Conservation (phyloP, 2,329 filamentous ascomycete genomes). For the Ophiostoma fasciatum region DNA sequence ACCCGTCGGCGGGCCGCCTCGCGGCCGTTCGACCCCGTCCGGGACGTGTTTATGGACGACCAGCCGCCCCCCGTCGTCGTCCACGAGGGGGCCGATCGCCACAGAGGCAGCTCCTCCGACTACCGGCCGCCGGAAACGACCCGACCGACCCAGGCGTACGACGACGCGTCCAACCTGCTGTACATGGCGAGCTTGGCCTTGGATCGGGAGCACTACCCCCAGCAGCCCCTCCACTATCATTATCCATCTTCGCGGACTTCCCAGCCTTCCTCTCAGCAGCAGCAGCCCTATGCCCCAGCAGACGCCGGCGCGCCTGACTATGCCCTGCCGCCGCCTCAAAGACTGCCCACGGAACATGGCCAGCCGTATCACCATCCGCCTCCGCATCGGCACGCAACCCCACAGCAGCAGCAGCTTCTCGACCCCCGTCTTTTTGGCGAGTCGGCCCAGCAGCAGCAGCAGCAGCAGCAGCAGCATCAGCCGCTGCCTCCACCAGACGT, state of each 20-base stretch:
- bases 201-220: slow-evolving; percentile 5
- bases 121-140: not conserved
- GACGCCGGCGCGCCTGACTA: slow-evolving; percentile 1
- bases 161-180: slow-evolving; percentile 6
- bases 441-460: slow-evolving; percentile 2
- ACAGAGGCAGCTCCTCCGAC: not conserved
- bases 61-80: slow-evolving; percentile 14
- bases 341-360: slow-evolving; percentile 6
- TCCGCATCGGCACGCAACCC: not conserved
- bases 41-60: slow-evolving; percentile 24
- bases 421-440: slow-evolving; percentile 13
- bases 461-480: slow-evolving; percentile 2
- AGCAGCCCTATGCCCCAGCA: slow-evolving; percentile 1
- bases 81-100: not conserved
- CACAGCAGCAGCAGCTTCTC: slow-evolving; percentile 4
- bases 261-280: slow-evolving; percentile 1
- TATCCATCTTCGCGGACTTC: slow-evolving; percentile 5
- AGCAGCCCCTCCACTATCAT: too few relatives aligned
- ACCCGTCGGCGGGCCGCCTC: slow-evolving; percentile 14
- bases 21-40: slow-evolving; percentile 29
- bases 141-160: slow-evolving; percentile 8
- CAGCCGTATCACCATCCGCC: slow-evolving; percentile 6
- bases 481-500: not conserved
- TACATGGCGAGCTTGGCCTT: slow-evolving; percentile 8
- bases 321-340: not conserved